Evolutionary conservation across 352 stramenopile genomes (phyloP).

Genomic region (Globisporangium viniferum): DNA sequence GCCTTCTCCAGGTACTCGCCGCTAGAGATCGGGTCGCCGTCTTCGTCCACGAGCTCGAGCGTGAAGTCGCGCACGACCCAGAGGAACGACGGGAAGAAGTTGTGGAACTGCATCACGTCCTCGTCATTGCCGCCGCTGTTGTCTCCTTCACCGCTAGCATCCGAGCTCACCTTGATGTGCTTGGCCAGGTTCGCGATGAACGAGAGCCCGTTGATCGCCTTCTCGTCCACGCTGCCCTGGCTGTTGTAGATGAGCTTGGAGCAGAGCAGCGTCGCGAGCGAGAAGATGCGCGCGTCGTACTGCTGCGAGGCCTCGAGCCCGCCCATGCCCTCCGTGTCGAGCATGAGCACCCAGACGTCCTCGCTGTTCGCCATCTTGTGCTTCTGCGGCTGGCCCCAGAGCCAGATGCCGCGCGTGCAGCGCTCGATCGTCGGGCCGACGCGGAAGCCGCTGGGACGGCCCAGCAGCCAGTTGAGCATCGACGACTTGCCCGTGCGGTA

Average conservation of each 20-base stretch:
- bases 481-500: slow-evolving; percentile 88
- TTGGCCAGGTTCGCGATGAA: slow-evolving; percentile 88
- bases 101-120: slow-evolving; percentile 72
- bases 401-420: slow-evolving; percentile 86
- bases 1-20: slow-evolving; percentile 82
- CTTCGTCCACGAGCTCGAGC: slow-evolving; percentile 81
- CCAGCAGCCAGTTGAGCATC: slow-evolving; percentile 87
- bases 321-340: slow-evolving; percentile 87
- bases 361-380: slow-evolving; percentile 63
- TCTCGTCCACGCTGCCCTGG: slow-evolving; percentile 81
- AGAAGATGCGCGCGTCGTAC: slow-evolving; percentile 88
- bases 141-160: slow-evolving; percentile 17
- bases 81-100: slow-evolving; percentile 87
- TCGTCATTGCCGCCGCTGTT: slow-evolving; percentile 30
- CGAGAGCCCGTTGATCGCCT: slow-evolving; percentile 76
- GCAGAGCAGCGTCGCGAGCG: slow-evolving; percentile 78
- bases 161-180: slow-evolving; percentile 74
- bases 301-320: slow-evolving; percentile 80
- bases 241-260: slow-evolving; percentile 90
- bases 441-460: slow-evolving; percentile 64
- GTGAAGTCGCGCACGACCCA: slow-evolving; percentile 90
- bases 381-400: slow-evolving; percentile 71
- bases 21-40: slow-evolving; percentile 73
- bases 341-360: slow-evolving; percentile 75
- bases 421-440: slow-evolving; percentile 80